phyloP scores from a whole-genome alignment of 176 grass and related monocot genomes.

The Calamus simplicifolius region DNA sequence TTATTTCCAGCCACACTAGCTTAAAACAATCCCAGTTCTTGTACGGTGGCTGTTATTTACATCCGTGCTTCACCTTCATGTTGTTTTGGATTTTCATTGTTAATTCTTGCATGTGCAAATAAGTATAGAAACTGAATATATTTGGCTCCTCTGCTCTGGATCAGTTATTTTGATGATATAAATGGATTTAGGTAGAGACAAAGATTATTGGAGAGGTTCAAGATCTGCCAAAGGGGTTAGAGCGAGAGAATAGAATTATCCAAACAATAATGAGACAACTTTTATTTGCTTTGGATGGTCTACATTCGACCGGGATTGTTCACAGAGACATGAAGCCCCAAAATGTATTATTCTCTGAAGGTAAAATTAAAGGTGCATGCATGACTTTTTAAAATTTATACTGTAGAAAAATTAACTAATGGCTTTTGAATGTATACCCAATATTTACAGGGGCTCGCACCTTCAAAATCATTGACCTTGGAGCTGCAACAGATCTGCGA shows the following conservation, averaged over 20 bases:
- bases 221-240: constrained; percentile 70
- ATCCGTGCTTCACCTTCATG: too few species aligned
- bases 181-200: constrained; percentile 65
- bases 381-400: too few species aligned
- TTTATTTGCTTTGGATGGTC: constrained; percentile 88
- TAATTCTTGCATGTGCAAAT: too few species aligned
- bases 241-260: constrained; percentile 87
- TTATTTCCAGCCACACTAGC: too few species aligned
- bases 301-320: constrained; percentile 96
- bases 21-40: too few species aligned
- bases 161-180: too few species aligned
- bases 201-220: constrained; percentile 92
- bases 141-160: too few species aligned
- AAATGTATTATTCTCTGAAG: constrained; percentile 98
- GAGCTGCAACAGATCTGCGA: constrained; percentile 88
- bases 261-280: constrained; percentile 96
- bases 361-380: constrained; percentile 16
- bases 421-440: constrained; percentile 6
- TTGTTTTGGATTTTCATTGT: too few species aligned
- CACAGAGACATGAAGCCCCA: constrained; percentile 99
- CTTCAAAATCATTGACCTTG: constrained; percentile 99
- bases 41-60: too few species aligned
- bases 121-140: too few species aligned
- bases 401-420: too few species aligned
- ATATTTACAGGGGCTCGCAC: constrained; percentile 37